These are phyloP conservation scores for Podila epicladia DNA, from an alignment of 192 early-diverging fungal species.

Conservation along the genomic window DNA sequence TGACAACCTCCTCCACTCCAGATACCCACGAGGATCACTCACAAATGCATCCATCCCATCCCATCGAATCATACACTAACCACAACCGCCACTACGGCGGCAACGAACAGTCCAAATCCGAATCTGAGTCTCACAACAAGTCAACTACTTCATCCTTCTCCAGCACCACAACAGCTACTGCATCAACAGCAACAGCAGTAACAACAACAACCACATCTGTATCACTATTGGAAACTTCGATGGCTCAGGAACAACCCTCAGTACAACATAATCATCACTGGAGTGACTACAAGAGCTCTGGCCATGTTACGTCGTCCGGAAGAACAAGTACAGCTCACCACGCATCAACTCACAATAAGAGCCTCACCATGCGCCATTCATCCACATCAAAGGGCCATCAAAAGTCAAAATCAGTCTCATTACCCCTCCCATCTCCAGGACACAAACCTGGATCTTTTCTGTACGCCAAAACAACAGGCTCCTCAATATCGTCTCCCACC, in stretches of 20 bases:
- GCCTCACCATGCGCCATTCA: neutral
- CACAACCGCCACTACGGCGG: no score
- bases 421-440: neutral
- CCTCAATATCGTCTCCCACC: neutral
- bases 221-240: neutral
- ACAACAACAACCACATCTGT: no score
- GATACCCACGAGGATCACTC: no score
- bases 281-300: slow-evolving; percentile 1
- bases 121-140: no score
- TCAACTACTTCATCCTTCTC: no score
- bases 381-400: neutral
- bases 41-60: no score
- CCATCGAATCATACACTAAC: no score
- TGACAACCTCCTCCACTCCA: no score
- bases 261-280: neutral
- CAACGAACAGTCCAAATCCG: no score
- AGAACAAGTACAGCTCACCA: neutral
- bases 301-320: neutral
- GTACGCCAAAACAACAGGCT: neutral
- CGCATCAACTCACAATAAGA: neutral
- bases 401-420: slow-evolving; percentile 1
- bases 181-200: no score
- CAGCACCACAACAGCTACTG: no score
- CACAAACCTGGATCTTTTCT: neutral
- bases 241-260: neutral